Evolutionary conservation across 1,284 basidiomycete species (phyloP).

Genomic region (Cryptococcus sp.): DNA sequence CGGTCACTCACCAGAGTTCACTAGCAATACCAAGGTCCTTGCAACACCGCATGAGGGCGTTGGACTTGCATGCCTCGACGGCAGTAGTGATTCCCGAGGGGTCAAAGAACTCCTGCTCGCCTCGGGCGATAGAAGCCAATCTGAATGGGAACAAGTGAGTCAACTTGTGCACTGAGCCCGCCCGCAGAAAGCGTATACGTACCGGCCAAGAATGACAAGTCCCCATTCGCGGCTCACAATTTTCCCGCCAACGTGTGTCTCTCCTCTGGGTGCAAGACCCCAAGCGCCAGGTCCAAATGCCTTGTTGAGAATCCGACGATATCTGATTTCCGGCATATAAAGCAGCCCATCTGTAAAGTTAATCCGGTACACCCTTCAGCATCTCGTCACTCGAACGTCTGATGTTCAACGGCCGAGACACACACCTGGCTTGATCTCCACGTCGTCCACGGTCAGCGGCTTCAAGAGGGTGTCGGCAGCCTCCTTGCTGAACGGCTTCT

Average conservation of each 20-base stretch:
- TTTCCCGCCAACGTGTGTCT: constrained; percentile 83
- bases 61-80: constrained; percentile 92
- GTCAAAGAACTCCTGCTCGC: constrained; percentile 97
- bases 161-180: neutral
- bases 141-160: constrained; percentile 52
- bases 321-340: constrained; percentile 97
- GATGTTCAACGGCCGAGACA: constrained; percentile 3
- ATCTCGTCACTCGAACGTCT: neutral
- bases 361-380: neutral
- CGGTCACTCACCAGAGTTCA: constrained; percentile 77
- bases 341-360: constrained; percentile 72
- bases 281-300: constrained; percentile 97
- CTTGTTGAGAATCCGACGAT: constrained; percentile 86
- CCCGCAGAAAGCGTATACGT: constrained; percentile 25
- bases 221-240: constrained; percentile 93
- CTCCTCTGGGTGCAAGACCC: constrained; percentile 90
- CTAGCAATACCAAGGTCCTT: constrained; percentile 95
- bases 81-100: constrained; percentile 87
- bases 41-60: constrained; percentile 96
- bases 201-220: constrained; percentile 89
- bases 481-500: constrained; percentile 73
- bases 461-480: constrained; percentile 69
- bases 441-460: constrained; percentile 70
- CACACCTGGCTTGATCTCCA: constrained; percentile 91
- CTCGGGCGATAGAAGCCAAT: constrained; percentile 83